A percentile compares a stretch with the other conserved stretches of the same genome.
Conservation (phyloP, 1,139 yeast species). For the Yamadazyma conglobata region DNA sequence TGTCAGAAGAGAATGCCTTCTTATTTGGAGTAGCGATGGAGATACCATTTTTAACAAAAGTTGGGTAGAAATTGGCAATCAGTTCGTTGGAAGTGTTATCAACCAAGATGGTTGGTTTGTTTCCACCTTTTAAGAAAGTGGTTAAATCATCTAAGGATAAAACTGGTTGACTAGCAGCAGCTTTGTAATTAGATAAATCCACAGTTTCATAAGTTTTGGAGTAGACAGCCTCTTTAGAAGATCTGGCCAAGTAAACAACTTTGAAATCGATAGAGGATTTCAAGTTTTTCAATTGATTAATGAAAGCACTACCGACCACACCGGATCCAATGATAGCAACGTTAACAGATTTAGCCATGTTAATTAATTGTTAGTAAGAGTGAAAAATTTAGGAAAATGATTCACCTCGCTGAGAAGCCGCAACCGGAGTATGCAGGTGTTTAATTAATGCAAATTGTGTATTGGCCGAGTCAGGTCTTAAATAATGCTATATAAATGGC, state of each 20-base stretch:
- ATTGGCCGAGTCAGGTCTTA: too few relatives aligned
- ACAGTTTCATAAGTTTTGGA: slow-evolving; percentile 70
- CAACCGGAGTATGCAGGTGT: too few relatives aligned
- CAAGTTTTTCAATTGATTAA: slow-evolving; percentile 63
- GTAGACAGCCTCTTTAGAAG: slow-evolving; percentile 61
- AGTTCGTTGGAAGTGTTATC: slow-evolving; percentile 89
- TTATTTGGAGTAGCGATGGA: slow-evolving; percentile 98
- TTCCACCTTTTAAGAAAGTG: slow-evolving; percentile 59
- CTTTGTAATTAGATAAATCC: slow-evolving; percentile 57
- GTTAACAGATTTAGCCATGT: slow-evolving; percentile 60
- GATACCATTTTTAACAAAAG: slow-evolving; percentile 70
- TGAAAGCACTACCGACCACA: slow-evolving; percentile 89
- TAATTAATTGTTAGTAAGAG: background rate
- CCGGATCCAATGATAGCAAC: slow-evolving; percentile 89
- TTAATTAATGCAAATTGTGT: too few relatives aligned
- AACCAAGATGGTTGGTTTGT: slow-evolving; percentile 75
- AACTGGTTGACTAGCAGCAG: slow-evolving; percentile 48
- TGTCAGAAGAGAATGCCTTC: slow-evolving; percentile 88
- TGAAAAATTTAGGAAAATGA: slow-evolving; percentile 2
- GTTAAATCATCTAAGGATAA: slow-evolving; percentile 57
- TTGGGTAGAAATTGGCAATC: slow-evolving; percentile 74
- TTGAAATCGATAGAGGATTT: slow-evolving; percentile 59
- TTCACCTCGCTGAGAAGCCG: background rate
- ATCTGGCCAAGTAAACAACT: slow-evolving; percentile 76
- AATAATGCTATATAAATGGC: too few relatives aligned